Percentiles rank a stretch among this genome's conserved stretches.
These are phyloP conservation scores for Platismatia glauca DNA, from an alignment of 495 filamentous ascomycete genomes.

Conservation along the genomic window DNA sequence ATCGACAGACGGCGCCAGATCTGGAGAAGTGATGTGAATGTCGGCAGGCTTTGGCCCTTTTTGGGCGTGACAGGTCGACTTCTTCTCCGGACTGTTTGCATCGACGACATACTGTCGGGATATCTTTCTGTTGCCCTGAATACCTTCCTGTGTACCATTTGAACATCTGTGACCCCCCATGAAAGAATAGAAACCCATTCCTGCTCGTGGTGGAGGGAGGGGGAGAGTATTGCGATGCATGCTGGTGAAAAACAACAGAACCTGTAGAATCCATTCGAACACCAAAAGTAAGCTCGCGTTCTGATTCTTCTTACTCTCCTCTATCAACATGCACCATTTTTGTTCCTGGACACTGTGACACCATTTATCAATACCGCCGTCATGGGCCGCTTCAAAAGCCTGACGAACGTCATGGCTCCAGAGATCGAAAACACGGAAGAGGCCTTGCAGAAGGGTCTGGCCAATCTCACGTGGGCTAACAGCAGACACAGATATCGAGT, in stretches of 20 bases:
- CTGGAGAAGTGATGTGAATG: neutral
- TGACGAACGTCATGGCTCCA: neutral
- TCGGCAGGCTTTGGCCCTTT: too few species aligned
- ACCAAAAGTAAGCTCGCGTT: slow-evolving; percentile 7
- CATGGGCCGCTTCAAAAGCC: neutral
- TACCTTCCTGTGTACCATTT: neutral
- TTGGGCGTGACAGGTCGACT: neutral
- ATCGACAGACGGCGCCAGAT: neutral
- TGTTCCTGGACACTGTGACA: neutral
- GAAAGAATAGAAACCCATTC: neutral
- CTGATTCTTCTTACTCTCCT: neutral
- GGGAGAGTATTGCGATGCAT: neutral
- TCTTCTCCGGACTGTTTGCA: neutral
- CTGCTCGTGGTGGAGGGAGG: slow-evolving; percentile 8
- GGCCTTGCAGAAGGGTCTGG: neutral
- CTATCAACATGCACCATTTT: neutral
- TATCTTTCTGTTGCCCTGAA: neutral
- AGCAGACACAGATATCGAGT: neutral
- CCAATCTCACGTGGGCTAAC: neutral
- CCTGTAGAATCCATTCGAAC: neutral
- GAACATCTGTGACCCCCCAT: neutral
- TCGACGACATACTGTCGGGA: neutral
- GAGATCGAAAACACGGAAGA: neutral
- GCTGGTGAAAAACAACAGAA: slow-evolving; percentile 4
- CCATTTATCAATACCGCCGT: neutral